These are phyloP conservation scores for Sclerotinia minor DNA, from an alignment of 2,329 filamentous ascomycete species.

Conservation along the genomic window DNA sequence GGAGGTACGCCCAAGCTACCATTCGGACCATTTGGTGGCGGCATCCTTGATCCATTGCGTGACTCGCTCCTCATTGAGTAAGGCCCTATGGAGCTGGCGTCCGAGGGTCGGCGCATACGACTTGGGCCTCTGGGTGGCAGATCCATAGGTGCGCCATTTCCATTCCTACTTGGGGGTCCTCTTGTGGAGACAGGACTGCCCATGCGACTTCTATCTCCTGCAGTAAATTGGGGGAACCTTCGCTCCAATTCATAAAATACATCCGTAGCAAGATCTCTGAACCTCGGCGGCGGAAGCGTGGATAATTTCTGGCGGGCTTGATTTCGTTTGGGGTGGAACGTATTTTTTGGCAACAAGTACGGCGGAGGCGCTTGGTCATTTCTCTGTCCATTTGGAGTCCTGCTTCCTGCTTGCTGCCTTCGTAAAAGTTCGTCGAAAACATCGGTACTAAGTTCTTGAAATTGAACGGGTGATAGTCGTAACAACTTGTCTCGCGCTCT, in stretches of 20 bases:
- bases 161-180: conserved; percentile 56
- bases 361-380: conserved; percentile 57
- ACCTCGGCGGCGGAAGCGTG: conserved; percentile 81
- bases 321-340: conserved; percentile 95
- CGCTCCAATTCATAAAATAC: conserved; percentile 94
- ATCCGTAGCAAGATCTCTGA: conserved; percentile 89
- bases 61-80: conserved; percentile 44
- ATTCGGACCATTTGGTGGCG: conserved; percentile 41
- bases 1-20: conserved; percentile 55
- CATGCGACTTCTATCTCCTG: conserved; percentile 65
- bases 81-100: conserved; percentile 56
- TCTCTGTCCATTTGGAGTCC: conserved; percentile 53
- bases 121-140: conserved; percentile 55
- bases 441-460: conserved; percentile 96
- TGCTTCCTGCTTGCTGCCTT: conserved; percentile 68
- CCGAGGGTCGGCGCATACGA: conserved; percentile 50
- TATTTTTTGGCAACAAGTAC: conserved; percentile 79
- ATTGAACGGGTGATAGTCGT: conserved; percentile 85
- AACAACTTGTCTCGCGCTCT: conserved; percentile 93
- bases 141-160: conserved; percentile 59
- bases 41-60: conserved; percentile 42
- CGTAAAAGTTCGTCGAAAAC: conserved; percentile 93
- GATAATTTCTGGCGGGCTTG: conserved; percentile 95
- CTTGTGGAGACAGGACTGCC: conserved; percentile 69
- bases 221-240: conserved; percentile 78